Percentiles rank a stretch among this genome's conserved stretches.
phyloP scores from a whole-genome alignment of 371 early-diverging fungal species.

The Syncephalastrum monosporum region DNA sequence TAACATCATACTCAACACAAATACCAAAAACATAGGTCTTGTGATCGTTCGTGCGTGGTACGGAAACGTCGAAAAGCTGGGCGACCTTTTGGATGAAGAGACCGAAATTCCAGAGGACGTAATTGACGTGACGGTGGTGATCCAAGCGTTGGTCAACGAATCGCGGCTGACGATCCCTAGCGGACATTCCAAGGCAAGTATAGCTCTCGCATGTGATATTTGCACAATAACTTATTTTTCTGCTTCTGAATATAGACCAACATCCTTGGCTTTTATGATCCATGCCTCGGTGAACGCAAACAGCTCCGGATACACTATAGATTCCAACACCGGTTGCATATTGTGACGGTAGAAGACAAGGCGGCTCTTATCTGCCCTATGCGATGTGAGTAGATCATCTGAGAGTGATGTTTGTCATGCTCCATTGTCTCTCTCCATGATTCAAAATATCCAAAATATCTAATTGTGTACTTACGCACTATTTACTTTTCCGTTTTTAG shows the following conservation, averaged over 20 bases:
- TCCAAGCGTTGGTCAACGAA: conserved; percentile 82
- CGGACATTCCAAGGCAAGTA: conserved; percentile 79
- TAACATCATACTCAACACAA: not conserved
- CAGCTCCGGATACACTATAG: conserved; percentile 79
- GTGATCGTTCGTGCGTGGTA: conserved; percentile 87
- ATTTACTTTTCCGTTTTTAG: conserved; percentile 16
- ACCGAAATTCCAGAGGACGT: conserved; percentile 33
- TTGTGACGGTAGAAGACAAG: conserved; percentile 77
- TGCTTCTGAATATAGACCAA: conserved; percentile 53
- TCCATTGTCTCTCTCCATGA: not conserved
- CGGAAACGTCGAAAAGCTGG: conserved; percentile 66
- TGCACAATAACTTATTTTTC: not conserved
- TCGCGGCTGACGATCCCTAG: conserved; percentile 87
- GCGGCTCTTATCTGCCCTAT: conserved; percentile 83
- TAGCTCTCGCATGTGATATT: conserved; percentile 1
- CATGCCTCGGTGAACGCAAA: conserved; percentile 88
- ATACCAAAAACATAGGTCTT: conserved; percentile 52
- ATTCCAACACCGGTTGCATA: conserved; percentile 83
- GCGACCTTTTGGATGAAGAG: conserved; percentile 24
- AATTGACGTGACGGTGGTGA: conserved; percentile 84
- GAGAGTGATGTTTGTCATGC: conserved; percentile 5
- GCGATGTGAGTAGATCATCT: conserved; percentile 59
- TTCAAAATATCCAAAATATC: not conserved
- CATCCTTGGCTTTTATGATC: conserved; percentile 95
- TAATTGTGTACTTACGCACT: conserved; percentile 2